A percentile compares a stretch with the other conserved stretches of the same genome.
These are phyloP conservation scores for Bolboschoenoplectus hybrid DNA, from an alignment of 202 grass and related monocot genomes.

Conservation along the genomic window DNA sequence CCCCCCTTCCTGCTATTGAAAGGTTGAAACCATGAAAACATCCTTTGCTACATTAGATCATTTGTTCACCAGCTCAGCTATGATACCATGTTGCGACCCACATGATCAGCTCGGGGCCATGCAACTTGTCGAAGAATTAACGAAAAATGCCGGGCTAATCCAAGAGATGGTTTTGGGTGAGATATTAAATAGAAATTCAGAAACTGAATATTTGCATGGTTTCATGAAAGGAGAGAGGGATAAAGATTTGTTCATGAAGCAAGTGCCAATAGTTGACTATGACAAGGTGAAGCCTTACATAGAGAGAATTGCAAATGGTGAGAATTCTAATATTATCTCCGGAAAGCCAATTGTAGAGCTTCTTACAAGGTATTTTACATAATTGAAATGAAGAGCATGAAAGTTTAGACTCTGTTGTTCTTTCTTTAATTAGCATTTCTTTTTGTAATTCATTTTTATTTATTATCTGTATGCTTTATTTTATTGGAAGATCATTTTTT, in stretches of 20 bases:
- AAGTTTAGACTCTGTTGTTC: neutral
- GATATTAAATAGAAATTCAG: constrained; percentile 58
- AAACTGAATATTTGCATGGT: constrained; percentile 61
- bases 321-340: constrained; percentile 66
- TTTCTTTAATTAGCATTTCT: neutral
- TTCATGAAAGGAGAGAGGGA: constrained; percentile 46
- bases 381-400: too few species aligned
- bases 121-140: constrained; percentile 67
- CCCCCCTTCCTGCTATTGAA: neutral
- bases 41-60: constrained; percentile 15
- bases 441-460: neutral
- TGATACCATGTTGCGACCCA: constrained; percentile 53
- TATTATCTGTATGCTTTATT: neutral
- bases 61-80: constrained; percentile 20
- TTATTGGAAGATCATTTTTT: neutral
- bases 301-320: constrained; percentile 74
- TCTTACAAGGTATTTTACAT: constrained; percentile 57
- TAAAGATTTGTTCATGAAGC: constrained; percentile 47
- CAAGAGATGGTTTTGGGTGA: constrained; percentile 61
- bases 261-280: constrained; percentile 74
- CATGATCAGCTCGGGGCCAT: constrained; percentile 53
- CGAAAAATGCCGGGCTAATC: constrained; percentile 50
- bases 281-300: constrained; percentile 75
- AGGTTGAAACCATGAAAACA: neutral
- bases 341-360: constrained; percentile 68